These are phyloP conservation scores for Rubroshorea leprosula DNA, from an alignment of 345 rosid species.

Conservation along the genomic window DNA sequence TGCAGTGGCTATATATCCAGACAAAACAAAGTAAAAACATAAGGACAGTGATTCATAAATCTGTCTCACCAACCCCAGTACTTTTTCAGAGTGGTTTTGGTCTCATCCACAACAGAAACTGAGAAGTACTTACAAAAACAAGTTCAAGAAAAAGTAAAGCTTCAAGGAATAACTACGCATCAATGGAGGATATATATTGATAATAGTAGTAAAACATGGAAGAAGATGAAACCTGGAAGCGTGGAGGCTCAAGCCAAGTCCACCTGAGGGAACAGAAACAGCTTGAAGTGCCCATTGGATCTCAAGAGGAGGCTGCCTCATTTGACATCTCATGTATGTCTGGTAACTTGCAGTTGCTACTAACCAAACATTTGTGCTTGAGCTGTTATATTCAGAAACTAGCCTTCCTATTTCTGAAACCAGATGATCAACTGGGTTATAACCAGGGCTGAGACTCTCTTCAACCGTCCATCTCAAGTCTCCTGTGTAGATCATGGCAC, in stretches of 20 bases:
- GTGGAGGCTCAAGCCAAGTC: conserved; percentile 70
- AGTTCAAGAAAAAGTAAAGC: conserved; percentile 16
- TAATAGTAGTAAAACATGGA: no score
- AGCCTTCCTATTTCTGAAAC: conserved; percentile 63
- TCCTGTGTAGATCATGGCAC: conserved; percentile 70
- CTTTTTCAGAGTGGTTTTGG: conserved; percentile 34
- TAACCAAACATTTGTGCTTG: conserved; percentile 56
- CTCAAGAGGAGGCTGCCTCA: conserved; percentile 80
- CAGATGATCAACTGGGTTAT: conserved; percentile 55
- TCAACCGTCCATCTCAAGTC: conserved; percentile 72
- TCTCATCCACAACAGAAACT: conserved; percentile 24
- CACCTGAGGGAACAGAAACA: conserved; percentile 78
- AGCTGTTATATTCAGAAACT: conserved; percentile 30
- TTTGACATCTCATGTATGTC: conserved; percentile 76
- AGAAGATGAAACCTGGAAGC: no score
- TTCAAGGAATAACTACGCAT: conserved; percentile 13
- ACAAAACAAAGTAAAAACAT: conserved; percentile 25
- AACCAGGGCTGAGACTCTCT: conserved; percentile 21
- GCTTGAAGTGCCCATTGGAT: conserved; percentile 77
- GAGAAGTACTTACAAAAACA: conserved; percentile 7
- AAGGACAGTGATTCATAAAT: conserved; percentile 31
- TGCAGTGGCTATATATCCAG: no score
- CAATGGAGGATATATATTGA: no score
- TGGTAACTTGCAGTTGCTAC: conserved; percentile 69
- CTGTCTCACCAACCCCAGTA: conserved; percentile 26